These are phyloP conservation scores for Ceratopteris richardii DNA, from an alignment of 75 land plant genomes.

Conservation along the genomic window DNA sequence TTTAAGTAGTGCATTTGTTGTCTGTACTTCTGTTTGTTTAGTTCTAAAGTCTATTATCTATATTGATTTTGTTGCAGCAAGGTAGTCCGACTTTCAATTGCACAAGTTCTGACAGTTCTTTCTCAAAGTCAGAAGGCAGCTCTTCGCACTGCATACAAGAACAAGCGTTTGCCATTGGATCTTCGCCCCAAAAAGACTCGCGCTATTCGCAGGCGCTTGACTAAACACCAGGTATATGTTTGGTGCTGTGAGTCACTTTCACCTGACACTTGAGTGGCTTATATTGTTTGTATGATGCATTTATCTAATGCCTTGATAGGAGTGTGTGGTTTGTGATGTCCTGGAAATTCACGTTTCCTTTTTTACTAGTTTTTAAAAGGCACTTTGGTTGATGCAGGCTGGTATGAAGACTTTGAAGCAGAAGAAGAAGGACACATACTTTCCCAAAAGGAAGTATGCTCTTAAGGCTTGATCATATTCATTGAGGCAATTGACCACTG, in stretches of 20 bases:
- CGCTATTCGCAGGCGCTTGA: no score
- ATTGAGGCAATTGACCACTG: no score
- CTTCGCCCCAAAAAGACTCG: no score
- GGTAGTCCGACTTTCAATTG: conserved; percentile 46
- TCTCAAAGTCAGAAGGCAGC: conserved; percentile 45
- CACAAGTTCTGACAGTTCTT: conserved; percentile 43
- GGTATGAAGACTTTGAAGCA: conserved; percentile 31
- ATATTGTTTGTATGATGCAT: not conserved
- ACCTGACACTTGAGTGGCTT: no score
- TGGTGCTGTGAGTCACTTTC: not conserved
- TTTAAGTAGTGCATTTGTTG: no score
- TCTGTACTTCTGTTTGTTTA: no score
- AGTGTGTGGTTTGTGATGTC: not conserved
- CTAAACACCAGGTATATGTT: conserved; percentile 9
- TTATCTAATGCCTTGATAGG: not conserved
- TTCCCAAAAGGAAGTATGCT: conserved; percentile 34
- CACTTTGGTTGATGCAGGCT: no score
- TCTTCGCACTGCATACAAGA: conserved; percentile 39
- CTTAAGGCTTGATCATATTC: conserved; percentile 18
- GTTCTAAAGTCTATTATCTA: no score
- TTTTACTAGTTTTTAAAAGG: conserved; percentile 4
- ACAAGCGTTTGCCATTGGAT: conserved; percentile 29
- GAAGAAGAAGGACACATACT: conserved; percentile 32
- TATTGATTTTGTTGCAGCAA: conserved; percentile 32
- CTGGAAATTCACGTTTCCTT: not conserved